These are phyloP conservation scores for Skeletonema marinoi DNA, from an alignment of 108 stramenopile genomes.

Conservation along the genomic window DNA sequence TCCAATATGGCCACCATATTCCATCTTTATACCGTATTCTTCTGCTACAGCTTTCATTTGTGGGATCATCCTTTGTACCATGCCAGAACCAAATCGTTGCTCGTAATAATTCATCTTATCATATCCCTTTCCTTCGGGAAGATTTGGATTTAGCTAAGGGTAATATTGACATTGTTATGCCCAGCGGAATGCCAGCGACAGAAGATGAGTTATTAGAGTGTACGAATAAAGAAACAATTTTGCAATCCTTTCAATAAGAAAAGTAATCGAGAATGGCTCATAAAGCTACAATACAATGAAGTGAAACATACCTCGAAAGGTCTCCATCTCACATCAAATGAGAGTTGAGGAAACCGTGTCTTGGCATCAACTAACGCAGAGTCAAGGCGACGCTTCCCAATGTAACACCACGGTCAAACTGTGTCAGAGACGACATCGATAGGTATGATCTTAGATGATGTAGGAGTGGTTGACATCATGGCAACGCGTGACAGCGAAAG, in stretches of 20 bases:
- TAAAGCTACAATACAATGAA: not conserved
- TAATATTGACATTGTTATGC: not conserved
- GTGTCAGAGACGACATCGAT: conserved; percentile 53
- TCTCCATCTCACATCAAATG: conserved; percentile 46
- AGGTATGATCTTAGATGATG: conserved; percentile 1
- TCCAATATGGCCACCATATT: conserved; percentile 43
- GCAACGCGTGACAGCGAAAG: not conserved
- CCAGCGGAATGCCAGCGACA: not conserved
- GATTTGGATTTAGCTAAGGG: conserved; percentile 23
- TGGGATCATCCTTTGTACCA: conserved; percentile 38
- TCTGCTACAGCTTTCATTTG: conserved; percentile 41
- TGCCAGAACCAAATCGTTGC: conserved; percentile 28
- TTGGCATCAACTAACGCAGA: conserved; percentile 26
- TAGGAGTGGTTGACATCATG: not conserved
- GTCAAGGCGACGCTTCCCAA: conserved; percentile 48
- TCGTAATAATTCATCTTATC: conserved; percentile 48
- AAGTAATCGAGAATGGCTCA: not conserved
- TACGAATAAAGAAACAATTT: not conserved
- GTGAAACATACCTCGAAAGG: conserved; percentile 23
- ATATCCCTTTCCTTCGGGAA: conserved; percentile 33
- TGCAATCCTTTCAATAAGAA: not conserved
- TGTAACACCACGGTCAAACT: conserved; percentile 53
- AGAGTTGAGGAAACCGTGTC: conserved; percentile 19
- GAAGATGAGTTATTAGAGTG: not conserved
- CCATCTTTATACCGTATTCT: conserved; percentile 43